phyloP scores from a whole-genome alignment of 2,329 filamentous ascomycete species.

The Beauveria sp. region DNA sequence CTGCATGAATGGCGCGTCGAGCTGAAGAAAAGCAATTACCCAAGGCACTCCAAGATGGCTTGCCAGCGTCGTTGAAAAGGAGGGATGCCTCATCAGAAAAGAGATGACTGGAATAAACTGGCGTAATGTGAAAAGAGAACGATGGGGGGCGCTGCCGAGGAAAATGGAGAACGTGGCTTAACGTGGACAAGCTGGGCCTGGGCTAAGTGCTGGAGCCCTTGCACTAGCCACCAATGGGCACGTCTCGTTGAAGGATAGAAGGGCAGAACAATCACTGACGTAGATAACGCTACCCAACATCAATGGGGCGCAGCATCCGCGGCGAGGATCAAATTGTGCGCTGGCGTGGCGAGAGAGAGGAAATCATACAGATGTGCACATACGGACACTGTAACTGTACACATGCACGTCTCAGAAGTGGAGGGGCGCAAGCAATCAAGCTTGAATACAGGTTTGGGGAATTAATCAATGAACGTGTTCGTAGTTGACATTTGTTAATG shows the following conservation, averaged over 20 bases:
- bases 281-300: neutral
- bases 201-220: neutral
- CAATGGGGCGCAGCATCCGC: neutral
- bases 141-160: no score
- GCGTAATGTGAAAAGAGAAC: neutral
- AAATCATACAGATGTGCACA: neutral
- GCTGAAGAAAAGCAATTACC: neutral
- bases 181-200: neutral
- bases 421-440: no score
- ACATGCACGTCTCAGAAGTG: neutral
- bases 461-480: no score
- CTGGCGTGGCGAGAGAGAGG: neutral
- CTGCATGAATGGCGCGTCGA: neutral
- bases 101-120: neutral
- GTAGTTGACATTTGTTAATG: no score
- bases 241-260: neutral
- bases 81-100: neutral
- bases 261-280: neutral
- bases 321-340: neutral
- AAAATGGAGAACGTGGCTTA: slow-evolving; percentile 4
- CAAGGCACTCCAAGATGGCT: neutral
- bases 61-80: neutral
- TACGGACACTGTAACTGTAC: neutral
- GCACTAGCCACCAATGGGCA: slow-evolving; percentile 5
- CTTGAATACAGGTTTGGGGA: no score